Evolutionary conservation across 306 rosid genomes (phyloP), one percentile per base, ranked within the genome.

Genomic region (Pterocarpus santalinus): DNA sequence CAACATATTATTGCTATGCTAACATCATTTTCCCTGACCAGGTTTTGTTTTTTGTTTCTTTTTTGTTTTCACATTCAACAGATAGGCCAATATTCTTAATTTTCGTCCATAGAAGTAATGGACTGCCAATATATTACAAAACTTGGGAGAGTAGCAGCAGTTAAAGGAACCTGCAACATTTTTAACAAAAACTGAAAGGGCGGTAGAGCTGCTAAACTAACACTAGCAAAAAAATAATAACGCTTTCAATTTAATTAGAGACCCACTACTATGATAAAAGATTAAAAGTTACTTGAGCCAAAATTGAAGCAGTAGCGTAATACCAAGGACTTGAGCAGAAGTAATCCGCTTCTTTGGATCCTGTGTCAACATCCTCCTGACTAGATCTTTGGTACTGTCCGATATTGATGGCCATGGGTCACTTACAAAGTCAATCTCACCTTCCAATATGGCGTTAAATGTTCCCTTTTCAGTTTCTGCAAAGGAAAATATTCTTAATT

Each of bases 381-480:
- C 93, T 53, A 94, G 86, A 85, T 94, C 97, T 90, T 91, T 94
- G 69, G 97, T 97, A 76, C 92, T 84, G 16, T 70, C 83, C 61
- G 98, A 91, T 79, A 94, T 94, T 49, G 94, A 90, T 36, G 98
- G 97, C 98, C 98, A 94, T 52, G 98, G 98, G 77, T 88, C 83
- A 81, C 94, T 94, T 11, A 32, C 90, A 84, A 94, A 94, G 88
- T 94, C 98, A 75, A 94, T 73, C 13, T 87, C 86, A 35, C 97
- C 98, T 85, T 86, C 90, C 83, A 94, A 72, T 84, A 94, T 78
- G 74, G 95, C 90, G 47, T 91, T 81, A 72, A 91, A 94, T 84
- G 92, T 94, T 76, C 97, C 97, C 91, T 81, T 94, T 82, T 94
- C 98, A 64, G 86, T 94, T 88, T 94, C 98, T 94, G 97, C 72